Evolutionary conservation across 306 rosid genomes (phyloP).

Genomic region (Dalbergia cochinchinensis): DNA sequence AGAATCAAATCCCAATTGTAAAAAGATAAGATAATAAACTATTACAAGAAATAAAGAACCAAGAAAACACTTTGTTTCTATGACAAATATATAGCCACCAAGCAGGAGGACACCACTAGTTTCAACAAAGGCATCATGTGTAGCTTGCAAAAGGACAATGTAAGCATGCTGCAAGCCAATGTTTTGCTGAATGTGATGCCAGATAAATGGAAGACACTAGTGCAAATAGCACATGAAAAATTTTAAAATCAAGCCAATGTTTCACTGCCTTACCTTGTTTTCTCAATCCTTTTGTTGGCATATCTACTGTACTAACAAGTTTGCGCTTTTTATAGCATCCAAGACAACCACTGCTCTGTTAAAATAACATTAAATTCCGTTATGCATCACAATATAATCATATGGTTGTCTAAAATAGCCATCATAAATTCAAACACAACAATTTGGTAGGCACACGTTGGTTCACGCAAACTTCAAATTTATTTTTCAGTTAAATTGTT

Average conservation of each 20-base stretch:
- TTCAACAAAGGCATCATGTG: slow-evolving; percentile 98
- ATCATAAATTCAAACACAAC: not conserved
- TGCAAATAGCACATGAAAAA: slow-evolving; percentile 18
- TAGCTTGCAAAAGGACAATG: slow-evolving; percentile 72
- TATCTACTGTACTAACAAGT: slow-evolving; percentile 41
- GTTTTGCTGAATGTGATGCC: slow-evolving; percentile 38
- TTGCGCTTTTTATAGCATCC: slow-evolving; percentile 59
- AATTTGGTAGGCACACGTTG: slow-evolving; percentile 1
- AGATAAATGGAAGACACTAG: slow-evolving; percentile 28
- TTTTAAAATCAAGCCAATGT: not conserved
- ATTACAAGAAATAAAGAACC: not conserved
- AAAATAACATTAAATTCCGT: slow-evolving; percentile 65
- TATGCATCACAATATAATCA: slow-evolving; percentile 51
- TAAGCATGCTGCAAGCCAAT: slow-evolving; percentile 32
- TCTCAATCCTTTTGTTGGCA: slow-evolving; percentile 49
- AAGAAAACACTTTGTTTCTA: slow-evolving; percentile 23
- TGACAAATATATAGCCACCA: slow-evolving; percentile 18
- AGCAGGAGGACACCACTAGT: slow-evolving; percentile 70
- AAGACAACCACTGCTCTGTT: slow-evolving; percentile 93
- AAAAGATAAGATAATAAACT: slow-evolving; percentile 31
- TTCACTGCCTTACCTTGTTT: slow-evolving; percentile 46
- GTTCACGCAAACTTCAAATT: not conserved
- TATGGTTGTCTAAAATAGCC: slow-evolving; percentile 1
- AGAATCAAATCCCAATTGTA: slow-evolving; percentile 34
- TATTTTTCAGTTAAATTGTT: not conserved